These are phyloP conservation scores for Tricholoma matsutake DNA, from an alignment of 768 basidiomycete genomes.

Conservation along the genomic window DNA sequence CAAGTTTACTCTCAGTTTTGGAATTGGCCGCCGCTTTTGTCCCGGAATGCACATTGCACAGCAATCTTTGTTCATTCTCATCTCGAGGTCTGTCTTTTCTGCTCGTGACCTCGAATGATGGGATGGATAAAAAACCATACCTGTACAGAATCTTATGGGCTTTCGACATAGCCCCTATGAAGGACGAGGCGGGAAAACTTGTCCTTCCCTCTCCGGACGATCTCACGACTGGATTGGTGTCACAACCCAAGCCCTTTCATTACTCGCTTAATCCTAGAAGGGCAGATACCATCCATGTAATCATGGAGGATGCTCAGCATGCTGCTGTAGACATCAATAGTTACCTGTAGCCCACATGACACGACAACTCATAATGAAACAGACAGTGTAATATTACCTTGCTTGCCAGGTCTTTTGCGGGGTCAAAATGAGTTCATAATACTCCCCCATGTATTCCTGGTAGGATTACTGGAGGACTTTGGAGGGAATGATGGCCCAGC, in stretches of 20 bases:
- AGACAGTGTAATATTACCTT: too few relatives aligned
- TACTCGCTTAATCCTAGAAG: conserved; percentile 4
- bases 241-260: conserved; percentile 2
- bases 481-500: too few relatives aligned
- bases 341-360: too few relatives aligned
- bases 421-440: too few relatives aligned
- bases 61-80: conserved; percentile 29
- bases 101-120: too few relatives aligned
- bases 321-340: background rate
- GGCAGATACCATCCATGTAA: background rate
- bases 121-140: too few relatives aligned
- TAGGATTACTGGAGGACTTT: too few relatives aligned
- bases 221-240: conserved; percentile 7
- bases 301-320: conserved; percentile 7
- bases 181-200: background rate
- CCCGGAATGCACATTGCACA: conserved; percentile 33
- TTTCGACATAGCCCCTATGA: conserved; percentile 27
- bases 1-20: conserved; percentile 30
- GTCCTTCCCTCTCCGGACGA: conserved; percentile 6
- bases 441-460: too few relatives aligned
- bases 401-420: too few relatives aligned
- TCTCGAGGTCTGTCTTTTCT: conserved; percentile 17
- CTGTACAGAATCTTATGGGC: conserved; percentile 27
- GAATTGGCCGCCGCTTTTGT: conserved; percentile 38
- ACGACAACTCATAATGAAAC: too few relatives aligned